Conservation (phyloP, 2,329 filamentous ascomycete genomes). For the Arthrobotrys sinensis region DNA sequence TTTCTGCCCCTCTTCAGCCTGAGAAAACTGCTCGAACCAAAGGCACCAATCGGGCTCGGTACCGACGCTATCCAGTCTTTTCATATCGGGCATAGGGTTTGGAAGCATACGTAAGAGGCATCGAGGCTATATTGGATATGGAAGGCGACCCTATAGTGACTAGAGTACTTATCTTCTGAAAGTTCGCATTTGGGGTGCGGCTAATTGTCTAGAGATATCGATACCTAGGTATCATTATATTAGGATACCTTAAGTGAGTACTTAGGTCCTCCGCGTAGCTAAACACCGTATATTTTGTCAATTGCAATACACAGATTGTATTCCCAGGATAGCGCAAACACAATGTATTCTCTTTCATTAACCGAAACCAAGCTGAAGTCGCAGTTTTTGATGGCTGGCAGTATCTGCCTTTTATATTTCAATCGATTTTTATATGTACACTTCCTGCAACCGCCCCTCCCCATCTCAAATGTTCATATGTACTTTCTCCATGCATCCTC, state of each 20-base stretch:
- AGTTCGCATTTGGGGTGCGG: conserved; percentile 3
- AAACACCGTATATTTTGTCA: too few species aligned
- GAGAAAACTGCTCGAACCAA: background rate
- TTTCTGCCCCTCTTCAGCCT: conserved; percentile 43
- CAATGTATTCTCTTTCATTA: background rate
- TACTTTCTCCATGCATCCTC: conserved; percentile 6
- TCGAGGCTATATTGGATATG: conserved; percentile 13
- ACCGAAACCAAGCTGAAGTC: background rate
- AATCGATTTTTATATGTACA: conserved; percentile 44
- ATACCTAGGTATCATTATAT: background rate
- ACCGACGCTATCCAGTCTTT: conserved; percentile 5
- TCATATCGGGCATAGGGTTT: background rate
- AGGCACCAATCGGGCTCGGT: conserved; percentile 17
- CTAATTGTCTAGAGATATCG: background rate
- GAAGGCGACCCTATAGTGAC: background rate
- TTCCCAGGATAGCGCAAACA: background rate
- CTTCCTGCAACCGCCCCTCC: conserved; percentile 4
- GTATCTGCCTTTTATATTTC: conserved; percentile 30
- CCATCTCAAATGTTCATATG: conserved; percentile 11
- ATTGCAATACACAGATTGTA: background rate
- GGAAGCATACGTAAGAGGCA: conserved; percentile 6
- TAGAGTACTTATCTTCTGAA: background rate
- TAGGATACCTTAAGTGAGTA: too few species aligned
- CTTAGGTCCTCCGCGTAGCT: too few species aligned
- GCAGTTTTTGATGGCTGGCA: conserved; percentile 5